Conservation (phyloP, 106 monocot genomes). For the Ottelia alismoides region DNA sequence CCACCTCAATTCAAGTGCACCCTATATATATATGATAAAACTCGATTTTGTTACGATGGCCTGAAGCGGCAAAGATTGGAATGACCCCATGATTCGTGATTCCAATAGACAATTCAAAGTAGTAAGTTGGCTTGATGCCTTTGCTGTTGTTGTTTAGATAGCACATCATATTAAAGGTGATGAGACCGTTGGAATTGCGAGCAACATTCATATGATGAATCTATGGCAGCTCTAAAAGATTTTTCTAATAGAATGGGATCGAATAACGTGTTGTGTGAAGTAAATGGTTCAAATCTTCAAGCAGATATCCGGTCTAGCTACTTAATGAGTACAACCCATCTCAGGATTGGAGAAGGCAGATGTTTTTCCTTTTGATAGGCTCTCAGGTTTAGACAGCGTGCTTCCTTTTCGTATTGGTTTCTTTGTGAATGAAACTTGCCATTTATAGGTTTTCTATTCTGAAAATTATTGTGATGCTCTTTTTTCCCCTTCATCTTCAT, state of each 20-base stretch:
- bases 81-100: conserved; percentile 98
- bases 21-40: conserved; percentile 99
- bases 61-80: conserved; percentile 92
- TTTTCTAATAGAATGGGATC: conserved; percentile 86
- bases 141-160: conserved; percentile 82
- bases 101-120: conserved; percentile 85
- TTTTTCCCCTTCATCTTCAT: no score
- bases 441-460: no score
- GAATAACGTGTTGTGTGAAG: conserved; percentile 82
- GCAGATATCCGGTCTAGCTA: conserved; percentile 78
- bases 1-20: no score
- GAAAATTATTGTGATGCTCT: no score
- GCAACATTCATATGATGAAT: conserved; percentile 97
- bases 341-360: conserved; percentile 90
- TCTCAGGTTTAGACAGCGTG: conserved; percentile 97
- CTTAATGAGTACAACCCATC: conserved; percentile 84
- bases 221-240: conserved; percentile 98
- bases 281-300: conserved; percentile 63
- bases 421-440: no score
- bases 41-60: conserved; percentile 96
- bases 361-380: conserved; percentile 81
- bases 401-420: no score
- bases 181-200: conserved; percentile 96
- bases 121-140: conserved; percentile 89
- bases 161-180: conserved; percentile 75